Percentiles rank a stretch among this genome's conserved stretches.
These are phyloP conservation scores for Podospora tetraspora DNA, from an alignment of 495 filamentous ascomycete species.

Conservation along the genomic window DNA sequence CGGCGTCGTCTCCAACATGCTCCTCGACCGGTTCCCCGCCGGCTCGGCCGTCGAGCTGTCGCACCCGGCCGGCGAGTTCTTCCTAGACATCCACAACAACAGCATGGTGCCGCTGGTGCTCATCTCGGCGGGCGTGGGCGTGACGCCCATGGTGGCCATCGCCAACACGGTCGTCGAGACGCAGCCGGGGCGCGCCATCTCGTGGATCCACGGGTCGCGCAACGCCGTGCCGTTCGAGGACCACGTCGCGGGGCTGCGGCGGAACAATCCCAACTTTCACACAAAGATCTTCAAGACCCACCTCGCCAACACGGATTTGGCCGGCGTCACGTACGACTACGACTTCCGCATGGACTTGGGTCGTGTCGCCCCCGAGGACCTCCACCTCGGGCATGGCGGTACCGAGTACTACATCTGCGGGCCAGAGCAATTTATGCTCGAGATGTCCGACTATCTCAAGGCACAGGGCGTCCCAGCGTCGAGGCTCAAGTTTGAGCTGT, in stretches of 20 bases:
- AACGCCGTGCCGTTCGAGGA: conserved; percentile 47
- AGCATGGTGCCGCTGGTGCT: conserved; percentile 52
- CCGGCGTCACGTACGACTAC: conserved; percentile 53
- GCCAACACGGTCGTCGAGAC: conserved; percentile 52
- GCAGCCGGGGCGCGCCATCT: conserved; percentile 44
- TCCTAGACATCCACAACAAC: conserved; percentile 43
- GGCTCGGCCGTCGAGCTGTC: conserved; percentile 59
- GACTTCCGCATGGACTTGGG: conserved; percentile 51
- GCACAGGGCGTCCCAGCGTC: conserved; percentile 46
- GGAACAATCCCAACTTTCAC: conserved; percentile 31
- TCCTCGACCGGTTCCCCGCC: conserved; percentile 55
- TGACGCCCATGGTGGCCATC: conserved; percentile 64
- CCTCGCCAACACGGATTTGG: conserved; percentile 40
- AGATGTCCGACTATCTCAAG: conserved; percentile 46
- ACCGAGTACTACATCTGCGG: conserved; percentile 69
- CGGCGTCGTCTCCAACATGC: conserved; percentile 64
- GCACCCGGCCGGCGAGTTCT: conserved; percentile 68
- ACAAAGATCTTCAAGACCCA: conserved; percentile 39
- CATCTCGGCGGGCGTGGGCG: conserved; percentile 64
- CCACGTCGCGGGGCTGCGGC: conserved; percentile 43
- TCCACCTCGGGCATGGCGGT: conserved; percentile 48
- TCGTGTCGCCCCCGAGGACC: conserved; percentile 43
- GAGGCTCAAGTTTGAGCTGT: conserved; percentile 61
- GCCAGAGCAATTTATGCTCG: conserved; percentile 61
- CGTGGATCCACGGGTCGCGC: conserved; percentile 59